Evolutionary conservation across 768 basidiomycete species (phyloP).

Genomic region (Pulveroboletus sp.): DNA sequence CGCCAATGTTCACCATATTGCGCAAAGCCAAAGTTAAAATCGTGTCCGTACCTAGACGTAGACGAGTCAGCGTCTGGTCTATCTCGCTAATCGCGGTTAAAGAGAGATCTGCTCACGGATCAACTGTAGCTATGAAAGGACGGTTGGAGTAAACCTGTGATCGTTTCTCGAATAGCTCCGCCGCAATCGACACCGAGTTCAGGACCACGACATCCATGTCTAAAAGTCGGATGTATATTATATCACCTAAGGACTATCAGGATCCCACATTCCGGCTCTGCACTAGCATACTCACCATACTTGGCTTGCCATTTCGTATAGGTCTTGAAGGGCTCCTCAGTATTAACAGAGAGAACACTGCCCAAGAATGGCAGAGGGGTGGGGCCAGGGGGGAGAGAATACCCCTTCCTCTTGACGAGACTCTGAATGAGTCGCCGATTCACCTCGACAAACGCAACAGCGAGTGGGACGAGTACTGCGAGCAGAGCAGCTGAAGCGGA

Average conservation of each 20-base stretch:
- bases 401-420: constrained; percentile 8
- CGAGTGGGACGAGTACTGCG: constrained; percentile 1
- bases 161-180: constrained; percentile 45
- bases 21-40: too few species aligned
- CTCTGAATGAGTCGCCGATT: not conserved
- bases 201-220: constrained; percentile 43
- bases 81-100: not conserved
- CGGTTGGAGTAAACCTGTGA: constrained; percentile 49
- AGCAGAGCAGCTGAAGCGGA: constrained; percentile 5
- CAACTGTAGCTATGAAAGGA: constrained; percentile 29
- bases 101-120: constrained; percentile 10
- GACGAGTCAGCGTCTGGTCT: not conserved
- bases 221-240: constrained; percentile 47
- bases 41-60: constrained; percentile 15
- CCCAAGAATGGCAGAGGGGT: constrained; percentile 18
- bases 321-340: constrained; percentile 11
- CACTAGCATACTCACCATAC: constrained; percentile 11
- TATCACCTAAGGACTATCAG: constrained; percentile 29
- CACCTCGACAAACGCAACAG: not conserved
- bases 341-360: constrained; percentile 14
- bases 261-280: not conserved
- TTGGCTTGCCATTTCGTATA: constrained; percentile 16
- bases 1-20: too few species aligned
- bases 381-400: not conserved
- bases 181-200: constrained; percentile 38